Evolutionary conservation across 257 asterid genomes (phyloP).

Genomic region (Solanum gracilifrons): DNA sequence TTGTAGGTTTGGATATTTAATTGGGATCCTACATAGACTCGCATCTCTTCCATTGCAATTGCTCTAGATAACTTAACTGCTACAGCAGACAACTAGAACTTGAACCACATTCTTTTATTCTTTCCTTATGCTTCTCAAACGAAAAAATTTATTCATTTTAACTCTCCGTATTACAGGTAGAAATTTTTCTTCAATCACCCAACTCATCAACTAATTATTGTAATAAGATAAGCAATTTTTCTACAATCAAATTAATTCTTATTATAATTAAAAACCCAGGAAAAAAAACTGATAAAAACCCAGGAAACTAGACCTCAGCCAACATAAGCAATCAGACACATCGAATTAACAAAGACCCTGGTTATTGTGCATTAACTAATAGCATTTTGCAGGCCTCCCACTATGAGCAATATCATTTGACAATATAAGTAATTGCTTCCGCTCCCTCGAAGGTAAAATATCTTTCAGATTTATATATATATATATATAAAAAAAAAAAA

Average conservation of each 20-base stretch:
- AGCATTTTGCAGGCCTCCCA: neutral
- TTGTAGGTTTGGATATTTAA: neutral
- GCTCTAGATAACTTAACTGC: neutral
- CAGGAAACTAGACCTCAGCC: neutral
- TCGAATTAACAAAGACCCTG: neutral
- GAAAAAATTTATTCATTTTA: neutral
- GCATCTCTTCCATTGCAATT: neutral
- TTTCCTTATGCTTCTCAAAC: neutral
- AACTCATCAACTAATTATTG: neutral
- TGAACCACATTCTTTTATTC: neutral
- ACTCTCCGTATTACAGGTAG: neutral
- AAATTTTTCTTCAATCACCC: neutral
- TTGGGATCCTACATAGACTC: neutral
- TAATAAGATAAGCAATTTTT: neutral
- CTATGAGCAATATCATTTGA: neutral
- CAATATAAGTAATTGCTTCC: neutral
- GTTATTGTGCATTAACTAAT: neutral
- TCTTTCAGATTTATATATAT: neutral
- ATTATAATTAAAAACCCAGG: neutral
- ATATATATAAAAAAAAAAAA: accelerated
- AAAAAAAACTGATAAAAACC: neutral
- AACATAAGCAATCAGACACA: neutral
- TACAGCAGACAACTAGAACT: neutral
- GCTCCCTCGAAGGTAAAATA: neutral
- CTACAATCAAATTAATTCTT: neutral